phyloP scores from a whole-genome alignment of 257 asterid genomes.

The Gentiana macrophylla region DNA sequence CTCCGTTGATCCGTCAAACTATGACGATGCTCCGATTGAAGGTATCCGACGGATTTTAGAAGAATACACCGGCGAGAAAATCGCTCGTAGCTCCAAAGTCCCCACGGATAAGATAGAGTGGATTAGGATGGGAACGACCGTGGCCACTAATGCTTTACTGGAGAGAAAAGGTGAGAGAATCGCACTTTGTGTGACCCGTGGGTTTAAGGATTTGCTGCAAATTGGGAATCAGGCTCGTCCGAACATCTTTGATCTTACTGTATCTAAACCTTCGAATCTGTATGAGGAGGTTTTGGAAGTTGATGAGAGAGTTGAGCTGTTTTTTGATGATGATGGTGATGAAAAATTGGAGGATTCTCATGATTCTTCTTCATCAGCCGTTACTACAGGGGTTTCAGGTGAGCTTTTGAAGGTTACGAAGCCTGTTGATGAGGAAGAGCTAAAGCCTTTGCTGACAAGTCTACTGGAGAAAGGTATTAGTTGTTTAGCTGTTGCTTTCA shows the following conservation, averaged over 20 bases:
- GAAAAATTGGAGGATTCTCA: too few species aligned
- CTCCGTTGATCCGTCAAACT: slow-evolving; percentile 92
- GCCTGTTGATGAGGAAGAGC: slow-evolving; percentile 56
- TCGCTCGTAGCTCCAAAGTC: slow-evolving; percentile 62
- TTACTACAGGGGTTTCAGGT: slow-evolving; percentile 73
- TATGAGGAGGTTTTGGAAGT: slow-evolving; percentile 88
- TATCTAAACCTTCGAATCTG: slow-evolving; percentile 75
- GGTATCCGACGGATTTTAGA: slow-evolving; percentile 89
- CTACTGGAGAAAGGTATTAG: slow-evolving; percentile 55
- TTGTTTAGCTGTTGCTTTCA: slow-evolving; percentile 76
- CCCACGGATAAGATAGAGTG: slow-evolving; percentile 94
- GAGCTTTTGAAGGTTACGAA: slow-evolving; percentile 75
- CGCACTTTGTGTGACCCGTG: slow-evolving; percentile 79
- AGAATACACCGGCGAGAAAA: slow-evolving; percentile 63
- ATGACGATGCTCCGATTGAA: slow-evolving; percentile 96
- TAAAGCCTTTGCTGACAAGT: slow-evolving; percentile 53
- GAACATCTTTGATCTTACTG: slow-evolving; percentile 85
- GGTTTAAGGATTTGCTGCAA: slow-evolving; percentile 83
- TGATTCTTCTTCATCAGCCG: slow-evolving; percentile 23
- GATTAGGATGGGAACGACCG: slow-evolving; percentile 99
- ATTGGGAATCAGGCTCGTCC: slow-evolving; percentile 97
- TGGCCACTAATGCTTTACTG: slow-evolving; percentile 86
- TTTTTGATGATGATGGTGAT: slow-evolving; percentile 30
- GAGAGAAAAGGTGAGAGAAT: slow-evolving; percentile 94
- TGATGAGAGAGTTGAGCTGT: slow-evolving; percentile 91